phyloP scores from a whole-genome alignment of 805 yeast genomes.

The Suhomyces emberorum region DNA sequence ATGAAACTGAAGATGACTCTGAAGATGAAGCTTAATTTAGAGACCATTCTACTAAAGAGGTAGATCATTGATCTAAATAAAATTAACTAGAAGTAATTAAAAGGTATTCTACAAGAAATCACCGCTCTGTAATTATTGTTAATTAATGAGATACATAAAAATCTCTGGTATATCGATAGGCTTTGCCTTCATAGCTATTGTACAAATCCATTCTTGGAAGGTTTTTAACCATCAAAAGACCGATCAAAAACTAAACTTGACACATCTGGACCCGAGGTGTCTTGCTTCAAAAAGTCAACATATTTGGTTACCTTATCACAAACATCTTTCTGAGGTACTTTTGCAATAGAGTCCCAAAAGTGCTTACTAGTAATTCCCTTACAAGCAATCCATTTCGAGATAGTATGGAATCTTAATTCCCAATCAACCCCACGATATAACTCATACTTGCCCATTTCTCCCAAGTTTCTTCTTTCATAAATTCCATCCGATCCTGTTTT shows the following conservation, averaged over 20 bases:
- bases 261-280: slow-evolving; percentile 12
- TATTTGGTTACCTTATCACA: slow-evolving; percentile 20
- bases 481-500: slow-evolving; percentile 10
- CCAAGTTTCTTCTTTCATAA: slow-evolving; percentile 18
- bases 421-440: slow-evolving; percentile 20
- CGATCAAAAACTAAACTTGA: slow-evolving; percentile 6
- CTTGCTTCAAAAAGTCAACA: slow-evolving; percentile 22
- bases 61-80: no score
- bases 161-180: no score
- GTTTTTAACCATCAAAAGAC: background rate
- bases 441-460: slow-evolving; percentile 14
- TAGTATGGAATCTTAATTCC: slow-evolving; percentile 22
- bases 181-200: no score
- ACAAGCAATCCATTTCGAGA: slow-evolving; percentile 25
- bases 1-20: slow-evolving; percentile 19
- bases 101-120: no score
- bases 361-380: slow-evolving; percentile 16
- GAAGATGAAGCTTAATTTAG: slow-evolving; percentile 17
- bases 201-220: background rate
- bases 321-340: slow-evolving; percentile 13
- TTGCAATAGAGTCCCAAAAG: slow-evolving; percentile 18
- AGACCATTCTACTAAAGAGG: background rate
- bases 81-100: no score
- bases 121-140: no score
- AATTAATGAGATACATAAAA: no score